These are phyloP conservation scores for Austroboletus festivus DNA, from an alignment of 768 basidiomycete genomes.

Conservation along the genomic window DNA sequence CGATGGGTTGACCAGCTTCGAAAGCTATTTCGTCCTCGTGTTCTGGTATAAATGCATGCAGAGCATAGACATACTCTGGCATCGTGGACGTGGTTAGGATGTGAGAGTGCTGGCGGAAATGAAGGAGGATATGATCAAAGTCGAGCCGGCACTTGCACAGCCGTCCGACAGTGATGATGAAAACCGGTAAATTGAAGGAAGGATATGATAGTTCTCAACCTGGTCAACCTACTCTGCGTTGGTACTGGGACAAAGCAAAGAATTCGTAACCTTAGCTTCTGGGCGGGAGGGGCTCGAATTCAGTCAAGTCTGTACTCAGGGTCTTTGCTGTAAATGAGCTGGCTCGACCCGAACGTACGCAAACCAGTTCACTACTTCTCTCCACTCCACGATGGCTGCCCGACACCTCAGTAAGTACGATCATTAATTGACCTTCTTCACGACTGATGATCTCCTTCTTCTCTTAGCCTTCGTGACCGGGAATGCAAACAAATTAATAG, in stretches of 20 bases:
- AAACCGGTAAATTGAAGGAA: no score
- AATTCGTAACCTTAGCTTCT: no score
- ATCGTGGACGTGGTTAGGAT: conserved; percentile 35
- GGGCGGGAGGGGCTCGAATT: no score
- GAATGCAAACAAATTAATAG: conserved; percentile 87
- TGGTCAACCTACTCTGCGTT: no score
- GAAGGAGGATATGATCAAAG: background rate
- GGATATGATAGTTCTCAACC: no score
- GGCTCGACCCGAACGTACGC: no score
- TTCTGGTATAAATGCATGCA: conserved; percentile 88
- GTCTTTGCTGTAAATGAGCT: no score
- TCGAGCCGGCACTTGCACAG: no score
- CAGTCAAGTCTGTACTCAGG: no score
- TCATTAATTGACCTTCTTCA: background rate
- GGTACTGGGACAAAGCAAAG: no score
- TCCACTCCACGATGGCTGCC: conserved; percentile 16
- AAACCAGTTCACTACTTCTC: no score
- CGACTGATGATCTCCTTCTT: conserved; percentile 9
- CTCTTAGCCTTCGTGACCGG: conserved; percentile 87
- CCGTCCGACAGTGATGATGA: no score
- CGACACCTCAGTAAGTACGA: conserved; percentile 30
- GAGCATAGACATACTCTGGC: conserved; percentile 83
- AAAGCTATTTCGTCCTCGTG: conserved; percentile 93
- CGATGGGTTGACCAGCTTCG: conserved; percentile 79
- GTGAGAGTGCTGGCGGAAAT: background rate